phyloP scores from a whole-genome alignment of 2,329 filamentous ascomycete species.

The Calonectria ilicicola region DNA sequence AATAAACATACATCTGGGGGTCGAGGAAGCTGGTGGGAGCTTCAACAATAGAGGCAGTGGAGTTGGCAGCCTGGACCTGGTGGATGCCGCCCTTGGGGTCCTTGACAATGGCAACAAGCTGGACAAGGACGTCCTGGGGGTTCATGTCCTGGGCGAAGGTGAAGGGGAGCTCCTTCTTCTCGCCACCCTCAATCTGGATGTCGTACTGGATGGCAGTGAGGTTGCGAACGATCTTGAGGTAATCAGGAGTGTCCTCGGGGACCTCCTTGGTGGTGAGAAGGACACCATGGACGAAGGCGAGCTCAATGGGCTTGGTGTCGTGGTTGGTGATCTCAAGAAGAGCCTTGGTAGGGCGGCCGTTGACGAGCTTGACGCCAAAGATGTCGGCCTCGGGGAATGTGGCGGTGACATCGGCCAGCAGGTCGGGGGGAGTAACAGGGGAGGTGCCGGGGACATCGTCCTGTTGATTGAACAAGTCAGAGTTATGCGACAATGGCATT shows the following conservation, averaged over 20 bases:
- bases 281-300: constrained; percentile 82
- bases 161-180: constrained; percentile 82
- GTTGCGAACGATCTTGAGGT: constrained; percentile 80
- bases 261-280: constrained; percentile 70
- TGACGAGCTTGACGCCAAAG: constrained; percentile 96
- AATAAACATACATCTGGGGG: constrained; percentile 84
- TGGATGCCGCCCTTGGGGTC: constrained; percentile 76
- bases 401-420: constrained; percentile 75
- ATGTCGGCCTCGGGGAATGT: constrained; percentile 80
- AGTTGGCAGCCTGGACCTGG: constrained; percentile 84
- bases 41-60: constrained; percentile 88
- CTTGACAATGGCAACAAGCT: constrained; percentile 80
- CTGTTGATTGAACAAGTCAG: constrained; percentile 2
- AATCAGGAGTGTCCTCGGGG: constrained; percentile 57
- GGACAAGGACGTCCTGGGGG: constrained; percentile 87
- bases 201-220: constrained; percentile 82
- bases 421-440: constrained; percentile 36
- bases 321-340: constrained; percentile 87
- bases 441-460: constrained; percentile 37
- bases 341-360: constrained; percentile 87
- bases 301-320: constrained; percentile 79
- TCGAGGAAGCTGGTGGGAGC: constrained; percentile 92
- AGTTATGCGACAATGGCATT: constrained; percentile 16
- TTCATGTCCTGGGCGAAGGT: constrained; percentile 91
- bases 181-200: constrained; percentile 79